These are phyloP conservation scores for Aspergillus pseudoglaucus DNA, from an alignment of 2,329 filamentous ascomycete species.

Conservation along the genomic window DNA sequence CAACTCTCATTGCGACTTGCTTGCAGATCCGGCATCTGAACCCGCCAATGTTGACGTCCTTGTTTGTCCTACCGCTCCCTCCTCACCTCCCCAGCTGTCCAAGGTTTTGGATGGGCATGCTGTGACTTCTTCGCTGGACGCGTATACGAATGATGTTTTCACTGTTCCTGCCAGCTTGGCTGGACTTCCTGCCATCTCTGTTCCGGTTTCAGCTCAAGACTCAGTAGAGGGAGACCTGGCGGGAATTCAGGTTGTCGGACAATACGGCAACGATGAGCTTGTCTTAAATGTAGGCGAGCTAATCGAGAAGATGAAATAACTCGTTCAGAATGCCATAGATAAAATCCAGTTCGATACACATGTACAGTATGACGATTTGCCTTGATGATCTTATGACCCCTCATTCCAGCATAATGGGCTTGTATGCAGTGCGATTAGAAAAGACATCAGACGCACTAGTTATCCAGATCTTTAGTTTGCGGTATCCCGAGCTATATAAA, in stretches of 20 bases:
- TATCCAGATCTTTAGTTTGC: too few relatives aligned
- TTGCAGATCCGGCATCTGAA: slow-evolving; percentile 3
- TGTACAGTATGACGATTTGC: too few relatives aligned
- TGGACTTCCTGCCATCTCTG: slow-evolving; percentile 78
- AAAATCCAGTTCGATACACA: too few relatives aligned
- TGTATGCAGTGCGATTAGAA: background rate
- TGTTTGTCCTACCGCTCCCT: slow-evolving; percentile 79
- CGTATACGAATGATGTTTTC: slow-evolving; percentile 90
- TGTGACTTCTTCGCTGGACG: slow-evolving; percentile 53
- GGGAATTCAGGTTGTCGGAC: slow-evolving; percentile 43
- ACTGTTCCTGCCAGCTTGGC: slow-evolving; percentile 92
- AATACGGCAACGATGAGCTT: slow-evolving; percentile 42
- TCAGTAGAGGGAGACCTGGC: slow-evolving; percentile 17
- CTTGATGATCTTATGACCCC: too few relatives aligned
- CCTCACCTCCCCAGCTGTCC: slow-evolving; percentile 59
- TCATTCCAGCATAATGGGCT: too few relatives aligned
- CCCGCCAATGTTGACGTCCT: slow-evolving; percentile 65
- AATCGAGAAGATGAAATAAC: slow-evolving; percentile 20
- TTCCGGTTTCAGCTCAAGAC: slow-evolving; percentile 54
- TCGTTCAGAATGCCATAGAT: too few relatives aligned
- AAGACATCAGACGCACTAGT: too few relatives aligned
- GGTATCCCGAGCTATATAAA: too few relatives aligned
- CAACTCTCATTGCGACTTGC: slow-evolving; percentile 4
- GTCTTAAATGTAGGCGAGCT: slow-evolving; percentile 34
- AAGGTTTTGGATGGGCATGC: slow-evolving; percentile 40